phyloP scores from a whole-genome alignment of 2,329 filamentous ascomycete genomes.

The Seiridium unicorne region DNA sequence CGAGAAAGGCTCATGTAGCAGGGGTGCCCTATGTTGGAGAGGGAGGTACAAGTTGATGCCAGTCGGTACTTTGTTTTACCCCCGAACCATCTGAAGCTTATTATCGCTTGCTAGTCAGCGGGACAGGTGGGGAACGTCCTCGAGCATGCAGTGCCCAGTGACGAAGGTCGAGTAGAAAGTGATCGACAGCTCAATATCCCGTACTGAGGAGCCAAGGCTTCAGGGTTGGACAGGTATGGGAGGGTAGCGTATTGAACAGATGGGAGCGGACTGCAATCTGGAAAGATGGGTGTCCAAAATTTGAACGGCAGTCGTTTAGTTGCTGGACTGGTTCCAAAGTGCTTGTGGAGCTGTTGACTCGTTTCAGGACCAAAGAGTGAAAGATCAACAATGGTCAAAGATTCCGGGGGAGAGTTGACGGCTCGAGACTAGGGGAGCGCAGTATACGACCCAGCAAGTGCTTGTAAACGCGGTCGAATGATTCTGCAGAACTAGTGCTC shows the following conservation, averaged over 20 bases:
- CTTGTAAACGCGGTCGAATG: not conserved
- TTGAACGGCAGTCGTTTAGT: conserved; percentile 32
- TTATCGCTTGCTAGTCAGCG: conserved; percentile 41
- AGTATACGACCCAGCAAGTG: not conserved
- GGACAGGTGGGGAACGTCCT: conserved; percentile 37
- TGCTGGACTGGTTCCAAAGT: conserved; percentile 28
- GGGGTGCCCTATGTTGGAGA: conserved; percentile 30
- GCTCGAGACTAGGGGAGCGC: conserved; percentile 13
- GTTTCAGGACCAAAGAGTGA: conserved; percentile 34
- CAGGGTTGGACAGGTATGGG: conserved; percentile 37
- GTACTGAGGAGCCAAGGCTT: conserved; percentile 43
- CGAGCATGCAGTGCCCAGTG: conserved; percentile 33
- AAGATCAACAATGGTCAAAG: conserved; percentile 32
- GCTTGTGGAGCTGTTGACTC: conserved; percentile 33
- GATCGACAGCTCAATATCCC: conserved; percentile 56
- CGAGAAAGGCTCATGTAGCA: conserved; percentile 31
- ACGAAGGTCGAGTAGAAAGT: conserved; percentile 47
- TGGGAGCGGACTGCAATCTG: not conserved
- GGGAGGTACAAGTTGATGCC: conserved; percentile 34
- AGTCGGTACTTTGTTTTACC: conserved; percentile 34
- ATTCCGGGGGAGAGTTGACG: conserved; percentile 22
- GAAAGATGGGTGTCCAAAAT: conserved; percentile 26
- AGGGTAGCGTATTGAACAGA: conserved; percentile 15
- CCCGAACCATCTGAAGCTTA: conserved; percentile 40
- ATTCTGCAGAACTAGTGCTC: too few species aligned